A percentile compares a stretch with the other conserved stretches of the same genome.
Conservation (phyloP, 1,139 yeast genomes). For the Scheffersomyces cryptocercus region DNA sequence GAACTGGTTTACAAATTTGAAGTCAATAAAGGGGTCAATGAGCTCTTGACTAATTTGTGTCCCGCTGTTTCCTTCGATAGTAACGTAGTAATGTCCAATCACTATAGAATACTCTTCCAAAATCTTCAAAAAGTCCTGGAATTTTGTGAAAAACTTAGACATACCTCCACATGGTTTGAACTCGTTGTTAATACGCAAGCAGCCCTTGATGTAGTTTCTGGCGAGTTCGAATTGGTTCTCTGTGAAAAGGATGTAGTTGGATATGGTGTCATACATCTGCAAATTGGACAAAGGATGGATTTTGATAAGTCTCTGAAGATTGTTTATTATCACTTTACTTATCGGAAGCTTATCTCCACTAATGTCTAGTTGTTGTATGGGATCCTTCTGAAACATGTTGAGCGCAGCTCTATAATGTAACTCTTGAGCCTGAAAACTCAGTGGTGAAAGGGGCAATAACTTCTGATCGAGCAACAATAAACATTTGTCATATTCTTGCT, state of each 20-base stretch:
- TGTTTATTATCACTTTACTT: constrained; percentile 23
- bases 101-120: constrained; percentile 48
- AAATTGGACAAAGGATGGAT: constrained; percentile 34
- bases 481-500: constrained; percentile 20
- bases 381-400: constrained; percentile 14
- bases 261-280: constrained; percentile 27
- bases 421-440: constrained; percentile 18
- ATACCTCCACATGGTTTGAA: constrained; percentile 51
- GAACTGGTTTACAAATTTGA: constrained; percentile 20
- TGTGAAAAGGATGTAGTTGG: constrained; percentile 51
- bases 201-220: constrained; percentile 51
- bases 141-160: constrained; percentile 45
- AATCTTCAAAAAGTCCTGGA: constrained; percentile 31
- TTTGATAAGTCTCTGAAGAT: constrained; percentile 27
- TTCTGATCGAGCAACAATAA: constrained; percentile 20
- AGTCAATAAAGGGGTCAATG: constrained; percentile 27
- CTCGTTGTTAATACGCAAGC: constrained; percentile 73
- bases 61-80: constrained; percentile 12
- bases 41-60: constrained; percentile 15
- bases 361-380: constrained; percentile 9
- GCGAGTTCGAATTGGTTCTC: constrained; percentile 54
- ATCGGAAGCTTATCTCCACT: constrained; percentile 7
- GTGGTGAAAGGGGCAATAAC: constrained; percentile 25
- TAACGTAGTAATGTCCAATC: constrained; percentile 36
- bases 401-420: constrained; percentile 20